Base-by-base conservation (phyloP, 2,329 filamentous ascomycete species). In the Neofusicoccum parvum region DNA sequence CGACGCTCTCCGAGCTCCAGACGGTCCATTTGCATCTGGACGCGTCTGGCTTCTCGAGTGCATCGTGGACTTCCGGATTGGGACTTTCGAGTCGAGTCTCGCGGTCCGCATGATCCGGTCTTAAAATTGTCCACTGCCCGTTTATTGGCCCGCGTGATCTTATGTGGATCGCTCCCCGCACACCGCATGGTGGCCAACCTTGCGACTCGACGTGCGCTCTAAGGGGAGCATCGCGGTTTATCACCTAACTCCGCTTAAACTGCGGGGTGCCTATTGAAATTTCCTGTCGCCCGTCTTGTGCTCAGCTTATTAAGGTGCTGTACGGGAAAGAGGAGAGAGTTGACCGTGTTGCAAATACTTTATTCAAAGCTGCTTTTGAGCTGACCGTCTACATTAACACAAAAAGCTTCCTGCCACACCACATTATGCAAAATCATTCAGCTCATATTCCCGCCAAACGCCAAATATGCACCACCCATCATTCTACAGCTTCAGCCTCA, bases 331-430 rank as follows among this genome's bases (percentile, higher is more conserved):
- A 17, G 37, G 53, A 34, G 23, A 45, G 3, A 6, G 23, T 45
- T 59, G 54, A 59, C 54, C 54, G 54, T 45, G 54, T 59, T 59
- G 54, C 36, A 46, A 59, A 59, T 17, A 59, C 23, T 59, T n/a
- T 34, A 56, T 56, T 43, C 37, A 32, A n/a, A 23, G 20, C 37
- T 20, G 27, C 23, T 59, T 45, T 45, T 34, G 7, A 34, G 4
- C 11, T 11, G 6, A 12, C 34, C 7, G 15, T 20, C 53, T 27
- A n/a, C 39, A 32, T 32, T 32, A 58, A 43, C 2, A 43, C 9
- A 32, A n/a, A 41, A 14, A 14, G 3, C n/a, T 36, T 10, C 9
- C 32, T 41, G 43, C 37, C 56, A 20, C 23, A 15, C 54, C 41
- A 3, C 41, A 45, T 45, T 37, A 60, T 37, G 56, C 43, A 48